These are phyloP conservation scores for Lentinula boryana DNA, from an alignment of 768 basidiomycete species.

Conservation along the genomic window DNA sequence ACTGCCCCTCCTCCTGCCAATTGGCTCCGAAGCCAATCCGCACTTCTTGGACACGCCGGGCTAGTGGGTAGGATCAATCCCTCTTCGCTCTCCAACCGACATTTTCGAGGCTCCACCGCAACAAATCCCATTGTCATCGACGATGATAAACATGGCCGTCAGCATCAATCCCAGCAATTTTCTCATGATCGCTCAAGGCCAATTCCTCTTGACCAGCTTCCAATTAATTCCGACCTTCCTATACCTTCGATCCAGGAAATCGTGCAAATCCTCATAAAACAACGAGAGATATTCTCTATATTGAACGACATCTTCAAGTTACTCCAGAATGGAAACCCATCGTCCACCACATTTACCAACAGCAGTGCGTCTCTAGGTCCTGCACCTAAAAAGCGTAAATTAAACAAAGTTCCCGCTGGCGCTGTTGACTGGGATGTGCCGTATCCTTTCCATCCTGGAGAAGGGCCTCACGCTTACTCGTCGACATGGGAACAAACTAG, in stretches of 20 bases:
- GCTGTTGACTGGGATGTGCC: slow-evolving; percentile 82
- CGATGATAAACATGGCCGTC: slow-evolving; percentile 38
- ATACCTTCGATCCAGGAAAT: slow-evolving; percentile 54
- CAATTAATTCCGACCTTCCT: slow-evolving; percentile 36
- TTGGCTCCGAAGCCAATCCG: slow-evolving; percentile 69
- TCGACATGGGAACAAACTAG: slow-evolving; percentile 62
- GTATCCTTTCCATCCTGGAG: slow-evolving; percentile 66
- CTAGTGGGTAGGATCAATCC: slow-evolving; percentile 63
- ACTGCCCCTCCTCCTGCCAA: slow-evolving; percentile 56
- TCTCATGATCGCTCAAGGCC: slow-evolving; percentile 8
- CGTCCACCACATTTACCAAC: slow-evolving; percentile 7
- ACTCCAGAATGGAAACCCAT: slow-evolving; percentile 30
- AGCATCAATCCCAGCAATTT: slow-evolving; percentile 5
- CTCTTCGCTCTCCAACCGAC: slow-evolving; percentile 36
- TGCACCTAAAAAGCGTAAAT: slow-evolving; percentile 51
- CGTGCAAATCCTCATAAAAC: slow-evolving; percentile 49
- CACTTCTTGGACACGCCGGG: slow-evolving; percentile 68
- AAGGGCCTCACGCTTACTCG: slow-evolving; percentile 64
- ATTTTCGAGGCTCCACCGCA: slow-evolving; percentile 44
- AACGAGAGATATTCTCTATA: slow-evolving; percentile 64
- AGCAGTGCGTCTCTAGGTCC: slow-evolving; percentile 12
- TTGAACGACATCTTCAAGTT: slow-evolving; percentile 57
- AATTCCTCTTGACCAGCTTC: slow-evolving; percentile 21
- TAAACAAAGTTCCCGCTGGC: slow-evolving; percentile 69
- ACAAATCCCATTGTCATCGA: slow-evolving; percentile 69